Evolutionary conservation across 352 stramenopile species (phyloP), one percentile per base, ranked within the genome.

Genomic region (Blastocystis sp.): DNA sequence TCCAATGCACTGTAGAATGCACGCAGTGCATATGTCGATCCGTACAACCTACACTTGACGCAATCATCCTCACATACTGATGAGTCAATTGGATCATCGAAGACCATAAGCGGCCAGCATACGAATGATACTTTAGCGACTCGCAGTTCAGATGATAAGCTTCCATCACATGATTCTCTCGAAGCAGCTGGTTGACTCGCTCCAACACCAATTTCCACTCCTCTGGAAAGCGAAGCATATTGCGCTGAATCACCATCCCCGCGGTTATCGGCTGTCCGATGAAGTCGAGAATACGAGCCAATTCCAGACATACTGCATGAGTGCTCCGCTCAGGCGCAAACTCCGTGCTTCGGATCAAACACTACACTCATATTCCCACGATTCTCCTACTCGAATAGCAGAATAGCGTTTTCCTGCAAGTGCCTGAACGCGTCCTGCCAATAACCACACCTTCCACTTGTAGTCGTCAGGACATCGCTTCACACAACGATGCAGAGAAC

Each of bases 241-340:
- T 79, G 15, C n/a, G 41, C 34, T 39, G 15, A 34, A 79, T 79
- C 26, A 79, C 68, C n/a, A 15, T 34, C 1, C 39, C 68, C 41
- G 68, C 68, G 8, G 18, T 62, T 2, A 29, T 20, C 41, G 43
- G 39, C 3, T 56, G 9, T 20, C 68, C 68, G 50, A 79, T 79
- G 50, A 79, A 79, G 41, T 79, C 68, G 41, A 79, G 50, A 61
- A 79, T 79, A 18, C 68, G 68, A 7, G 68, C 68, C 68, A 79
- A 34, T 34, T 79, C 68, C 50, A 79, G 41, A 26, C 68, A 79
- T 34, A 79, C 68, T 9, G 68, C 68, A 34, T 79, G 68, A 8
- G 43, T 79, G 50, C 43, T 79, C 7, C 41, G 68, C 3, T 50
- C 20, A 11, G 68, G 68, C 41, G 68, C 68, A 34, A 79, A 55